Base-by-base conservation (phyloP, 2,329 filamentous ascomycete species). In the Magnaporthales sp. region DNA sequence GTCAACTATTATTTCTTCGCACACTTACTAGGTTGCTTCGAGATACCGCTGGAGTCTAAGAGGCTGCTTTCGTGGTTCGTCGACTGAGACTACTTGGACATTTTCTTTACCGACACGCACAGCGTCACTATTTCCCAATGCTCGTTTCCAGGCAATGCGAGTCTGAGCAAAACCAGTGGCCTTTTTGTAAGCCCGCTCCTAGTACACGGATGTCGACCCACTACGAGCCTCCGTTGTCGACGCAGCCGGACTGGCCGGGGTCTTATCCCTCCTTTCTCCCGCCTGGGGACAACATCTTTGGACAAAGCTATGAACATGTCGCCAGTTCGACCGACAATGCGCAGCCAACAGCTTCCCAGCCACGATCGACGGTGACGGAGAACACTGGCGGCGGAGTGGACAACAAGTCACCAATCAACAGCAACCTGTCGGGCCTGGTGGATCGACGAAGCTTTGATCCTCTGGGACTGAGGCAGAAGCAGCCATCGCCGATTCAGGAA, bases 381-480 rank as follows among this genome's bases (percentile, higher is more conserved):
- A 26, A 19, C 63, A 76, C 75, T 73, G 80, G 83, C 31, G 81
- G 92, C 62, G 86, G 87, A 31, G 80, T 92, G 70, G 91, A 90
- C 68, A 71, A 62, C 61, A 62, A 32, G 29, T 31, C 29, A 32
- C 46, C 32, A 4, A 56, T 46, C 63, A 58, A 26, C 63, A 65
- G 32, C 62, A 64, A 26, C 30, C 9, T 64, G 65, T 77, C 79
- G 4, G 74, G 77, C 11, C 70, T 79, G 46, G 73, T 69, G 67
- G 77, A 78, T 62, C 77, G 75, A 38, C 76, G 75, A 38, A 70
- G 74, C 66, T 69, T 79, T 10, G 79, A 81, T 68, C 77, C 79
- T 11, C 72, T 81, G 54, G 79, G 78, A 46, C 70, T 81, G 24
- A 77, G 78, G 63, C 76, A 77, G 27, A 80, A 79, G 68, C 74